Conservation (phyloP, 2,329 filamentous ascomycete genomes). For the Verticillium nubilum region DNA sequence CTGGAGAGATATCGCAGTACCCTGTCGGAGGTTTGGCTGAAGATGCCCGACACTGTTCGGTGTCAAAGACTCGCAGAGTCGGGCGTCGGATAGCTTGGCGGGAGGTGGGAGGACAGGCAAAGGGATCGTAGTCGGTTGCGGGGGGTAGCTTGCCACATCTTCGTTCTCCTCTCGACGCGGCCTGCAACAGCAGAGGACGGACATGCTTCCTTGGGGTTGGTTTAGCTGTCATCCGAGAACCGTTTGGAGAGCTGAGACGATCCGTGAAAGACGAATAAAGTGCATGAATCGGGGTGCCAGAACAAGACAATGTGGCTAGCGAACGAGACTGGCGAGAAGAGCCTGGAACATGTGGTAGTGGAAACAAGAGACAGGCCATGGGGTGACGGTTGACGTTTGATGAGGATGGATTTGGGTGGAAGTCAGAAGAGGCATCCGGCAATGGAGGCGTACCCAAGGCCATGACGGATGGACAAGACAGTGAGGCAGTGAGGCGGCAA, state of each 20-base stretch:
- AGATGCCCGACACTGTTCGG: neutral
- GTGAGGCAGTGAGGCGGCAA: neutral
- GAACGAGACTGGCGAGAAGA: no score
- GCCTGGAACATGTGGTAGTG: no score
- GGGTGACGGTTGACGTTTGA: no score
- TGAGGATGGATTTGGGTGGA: no score
- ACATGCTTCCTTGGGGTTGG: neutral
- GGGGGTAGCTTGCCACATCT: neutral
- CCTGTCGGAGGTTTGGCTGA: neutral
- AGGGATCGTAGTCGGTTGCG: neutral
- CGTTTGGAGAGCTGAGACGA: no score
- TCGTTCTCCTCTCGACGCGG: neutral
- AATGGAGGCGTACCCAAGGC: neutral
- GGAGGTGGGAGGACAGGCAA: constrained; percentile 1
- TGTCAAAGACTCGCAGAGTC: neutral
- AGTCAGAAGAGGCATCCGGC: neutral
- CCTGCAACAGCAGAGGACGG: constrained; percentile 1
- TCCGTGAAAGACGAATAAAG: no score
- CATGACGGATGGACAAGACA: neutral
- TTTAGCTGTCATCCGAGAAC: no score
- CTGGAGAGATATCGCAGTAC: neutral
- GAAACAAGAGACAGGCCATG: no score
- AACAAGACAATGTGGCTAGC: no score
- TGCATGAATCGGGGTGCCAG: no score
- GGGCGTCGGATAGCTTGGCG: neutral